Evolutionary conservation across 306 rosid genomes (phyloP).

Genomic region (Trifolium dubium): DNA sequence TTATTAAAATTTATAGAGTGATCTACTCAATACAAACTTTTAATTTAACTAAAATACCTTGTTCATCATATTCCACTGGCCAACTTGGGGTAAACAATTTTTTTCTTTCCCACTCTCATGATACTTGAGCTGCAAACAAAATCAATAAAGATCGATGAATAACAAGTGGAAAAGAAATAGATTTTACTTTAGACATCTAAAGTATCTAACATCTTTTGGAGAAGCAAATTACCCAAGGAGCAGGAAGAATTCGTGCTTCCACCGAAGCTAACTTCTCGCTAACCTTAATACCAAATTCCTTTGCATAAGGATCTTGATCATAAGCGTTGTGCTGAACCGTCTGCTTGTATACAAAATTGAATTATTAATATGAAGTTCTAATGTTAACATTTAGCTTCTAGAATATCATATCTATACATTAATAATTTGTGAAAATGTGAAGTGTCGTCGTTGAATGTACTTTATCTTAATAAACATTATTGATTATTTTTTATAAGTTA

Average conservation of each 20-base stretch:
- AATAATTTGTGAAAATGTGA: background rate
- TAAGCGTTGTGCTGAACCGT: constrained; percentile 85
- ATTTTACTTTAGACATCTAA: constrained; percentile 4
- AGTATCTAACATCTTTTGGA: constrained; percentile 9
- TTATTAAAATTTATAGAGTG: too few species aligned
- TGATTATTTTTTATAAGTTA: too few species aligned
- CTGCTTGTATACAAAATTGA: constrained; percentile 49
- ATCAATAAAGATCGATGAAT: constrained; percentile 22
- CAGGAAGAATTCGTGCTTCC: constrained; percentile 96
- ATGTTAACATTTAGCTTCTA: constrained; percentile 22
- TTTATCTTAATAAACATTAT: too few species aligned
- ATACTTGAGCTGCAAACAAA: constrained; percentile 77
- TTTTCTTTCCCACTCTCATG: constrained; percentile 95
- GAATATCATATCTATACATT: constrained; percentile 12
- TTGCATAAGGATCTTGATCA: constrained; percentile 93
- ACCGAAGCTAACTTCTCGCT: constrained; percentile 91
- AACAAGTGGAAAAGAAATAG: background rate
- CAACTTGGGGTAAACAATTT: constrained; percentile 97
- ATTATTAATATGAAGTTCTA: constrained; percentile 17
- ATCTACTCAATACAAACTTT: too few species aligned
- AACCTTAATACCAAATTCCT: constrained; percentile 88
- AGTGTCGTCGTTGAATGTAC: background rate
- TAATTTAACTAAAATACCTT: constrained; percentile 55
- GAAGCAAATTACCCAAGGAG: constrained; percentile 86
- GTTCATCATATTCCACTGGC: constrained; percentile 99